These are phyloP conservation scores for Rosa hybrid DNA, from an alignment of 331 rosid species.

Conservation along the genomic window DNA sequence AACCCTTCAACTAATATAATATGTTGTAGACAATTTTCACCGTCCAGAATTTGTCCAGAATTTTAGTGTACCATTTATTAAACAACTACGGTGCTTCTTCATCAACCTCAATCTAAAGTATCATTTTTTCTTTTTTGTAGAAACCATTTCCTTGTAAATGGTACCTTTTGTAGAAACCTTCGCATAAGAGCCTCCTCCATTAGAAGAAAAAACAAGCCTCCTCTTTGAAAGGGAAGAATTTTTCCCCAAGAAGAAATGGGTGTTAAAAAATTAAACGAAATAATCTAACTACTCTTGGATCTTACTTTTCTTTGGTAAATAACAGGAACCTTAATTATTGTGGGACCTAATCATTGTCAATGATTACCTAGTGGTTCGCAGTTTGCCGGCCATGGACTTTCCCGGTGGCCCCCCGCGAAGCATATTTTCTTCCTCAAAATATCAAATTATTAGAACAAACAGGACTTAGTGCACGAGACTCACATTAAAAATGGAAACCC, in stretches of 20 bases:
- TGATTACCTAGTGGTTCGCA: background rate
- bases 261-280: background rate
- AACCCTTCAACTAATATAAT: background rate
- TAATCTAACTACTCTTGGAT: background rate
- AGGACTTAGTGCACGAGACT: background rate
- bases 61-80: background rate
- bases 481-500: background rate
- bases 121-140: background rate
- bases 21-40: background rate
- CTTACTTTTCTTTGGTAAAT: background rate
- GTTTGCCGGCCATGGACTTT: background rate
- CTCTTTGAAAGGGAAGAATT: background rate
- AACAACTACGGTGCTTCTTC: background rate
- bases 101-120: background rate
- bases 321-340: background rate
- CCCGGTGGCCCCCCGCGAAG: background rate
- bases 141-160: background rate
- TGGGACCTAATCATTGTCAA: slow-evolving; percentile 3
- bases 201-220: background rate
- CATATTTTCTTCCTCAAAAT: background rate
- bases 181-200: background rate
- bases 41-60: too few species aligned
- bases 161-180: background rate
- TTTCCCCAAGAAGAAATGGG: background rate
- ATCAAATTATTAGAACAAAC: background rate